Evolutionary conservation across 805 yeast species (phyloP).

Genomic region (Wickerhamomyces bovis): DNA sequence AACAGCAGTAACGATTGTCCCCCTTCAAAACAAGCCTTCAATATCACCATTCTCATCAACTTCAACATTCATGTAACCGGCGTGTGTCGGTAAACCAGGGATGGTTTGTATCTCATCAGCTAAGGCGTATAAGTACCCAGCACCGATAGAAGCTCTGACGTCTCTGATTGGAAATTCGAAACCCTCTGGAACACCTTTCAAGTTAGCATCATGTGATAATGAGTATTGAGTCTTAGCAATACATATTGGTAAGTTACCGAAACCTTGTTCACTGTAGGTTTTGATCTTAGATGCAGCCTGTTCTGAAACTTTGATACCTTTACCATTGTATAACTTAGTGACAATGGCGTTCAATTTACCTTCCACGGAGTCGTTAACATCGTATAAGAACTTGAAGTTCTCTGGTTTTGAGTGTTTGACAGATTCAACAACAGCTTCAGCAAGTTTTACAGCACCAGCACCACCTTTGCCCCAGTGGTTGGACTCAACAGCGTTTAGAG

Average conservation of each 20-base stretch:
- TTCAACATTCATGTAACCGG: conserved; percentile 84
- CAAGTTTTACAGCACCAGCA: conserved; percentile 68
- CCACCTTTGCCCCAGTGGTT: conserved; percentile 91
- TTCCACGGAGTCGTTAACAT: conserved; percentile 56
- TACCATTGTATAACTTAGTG: conserved; percentile 73
- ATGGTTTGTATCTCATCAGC: conserved; percentile 85
- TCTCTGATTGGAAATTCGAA: conserved; percentile 79
- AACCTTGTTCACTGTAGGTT: conserved; percentile 66
- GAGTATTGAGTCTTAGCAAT: conserved; percentile 85
- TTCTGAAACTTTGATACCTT: conserved; percentile 60
- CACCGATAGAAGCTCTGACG: conserved; percentile 72
- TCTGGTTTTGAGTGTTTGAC: conserved; percentile 38
- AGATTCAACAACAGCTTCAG: conserved; percentile 62
- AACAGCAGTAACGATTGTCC: not conserved
- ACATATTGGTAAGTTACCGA: conserved; percentile 73
- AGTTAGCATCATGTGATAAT: conserved; percentile 71
- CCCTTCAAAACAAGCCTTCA: conserved; percentile 65
- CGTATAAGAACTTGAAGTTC: conserved; percentile 52
- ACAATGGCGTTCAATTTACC: conserved; percentile 65
- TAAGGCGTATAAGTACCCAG: conserved; percentile 77
- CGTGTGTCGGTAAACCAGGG: conserved; percentile 81
- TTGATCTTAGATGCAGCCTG: conserved; percentile 69
- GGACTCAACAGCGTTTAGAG: conserved; percentile 69
- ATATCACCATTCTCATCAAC: conserved; percentile 76
- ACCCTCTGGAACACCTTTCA: conserved; percentile 80